Evolutionary conservation across 2,329 filamentous ascomycete genomes (phyloP).

Genomic region (Coniochaeta sp.): DNA sequence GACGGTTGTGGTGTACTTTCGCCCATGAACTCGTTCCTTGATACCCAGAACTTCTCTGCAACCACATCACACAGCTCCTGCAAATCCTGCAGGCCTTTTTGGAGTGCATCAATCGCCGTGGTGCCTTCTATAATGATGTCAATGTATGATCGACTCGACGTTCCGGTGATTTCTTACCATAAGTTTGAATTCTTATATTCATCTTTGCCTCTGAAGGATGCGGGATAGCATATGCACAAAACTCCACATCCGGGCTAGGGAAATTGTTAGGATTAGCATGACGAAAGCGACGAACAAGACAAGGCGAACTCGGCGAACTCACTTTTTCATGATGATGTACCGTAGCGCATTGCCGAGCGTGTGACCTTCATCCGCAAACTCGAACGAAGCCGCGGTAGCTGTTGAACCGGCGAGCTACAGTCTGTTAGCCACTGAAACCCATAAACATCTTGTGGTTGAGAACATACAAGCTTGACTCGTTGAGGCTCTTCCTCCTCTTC

Average conservation of each 20-base stretch:
- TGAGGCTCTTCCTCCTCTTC: constrained; percentile 39
- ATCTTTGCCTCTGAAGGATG: constrained; percentile 94
- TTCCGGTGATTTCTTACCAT: constrained; percentile 38
- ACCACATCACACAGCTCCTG: constrained; percentile 92
- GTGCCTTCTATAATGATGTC: constrained; percentile 53
- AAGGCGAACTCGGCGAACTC: constrained; percentile 31
- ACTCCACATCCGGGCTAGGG: constrained; percentile 83
- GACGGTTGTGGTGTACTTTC: not conserved
- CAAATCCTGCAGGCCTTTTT: constrained; percentile 83
- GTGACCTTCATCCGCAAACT: constrained; percentile 90
- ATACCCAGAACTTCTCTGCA: constrained; percentile 74
- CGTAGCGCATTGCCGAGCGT: constrained; percentile 90
- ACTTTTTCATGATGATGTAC: constrained; percentile 99
- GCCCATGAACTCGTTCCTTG: constrained; percentile 52
- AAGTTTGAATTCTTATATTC: constrained; percentile 96
- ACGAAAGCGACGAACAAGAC: not conserved
- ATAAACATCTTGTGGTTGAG: not conserved
- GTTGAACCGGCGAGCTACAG: constrained; percentile 72
- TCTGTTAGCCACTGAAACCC: not conserved
- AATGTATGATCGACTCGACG: constrained; percentile 2
- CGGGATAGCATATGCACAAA: constrained; percentile 96
- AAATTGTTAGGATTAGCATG: constrained; percentile 9
- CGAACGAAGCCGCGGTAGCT: constrained; percentile 87
- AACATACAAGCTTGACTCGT: constrained; percentile 54
- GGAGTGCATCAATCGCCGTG: constrained; percentile 74